Base-by-base conservation (phyloP, 768 basidiomycete species). In the Pleurotus tuber-regium region DNA sequence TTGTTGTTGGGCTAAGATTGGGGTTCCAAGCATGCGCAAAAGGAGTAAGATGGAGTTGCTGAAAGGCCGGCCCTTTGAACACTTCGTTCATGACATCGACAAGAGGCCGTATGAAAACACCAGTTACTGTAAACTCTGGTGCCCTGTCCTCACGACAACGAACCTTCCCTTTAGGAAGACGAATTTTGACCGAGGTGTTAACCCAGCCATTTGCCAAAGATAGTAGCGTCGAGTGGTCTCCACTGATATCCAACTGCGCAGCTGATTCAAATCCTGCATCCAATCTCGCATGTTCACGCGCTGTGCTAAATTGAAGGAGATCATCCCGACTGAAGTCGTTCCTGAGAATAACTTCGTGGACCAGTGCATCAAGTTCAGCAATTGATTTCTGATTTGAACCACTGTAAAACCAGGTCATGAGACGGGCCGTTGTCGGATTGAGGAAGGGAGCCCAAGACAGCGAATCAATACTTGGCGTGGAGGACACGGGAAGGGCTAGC, bases 51-150 rank as follows among this genome's bases (percentile, higher is more conserved):
- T 59, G 56, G 35, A 56, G 58, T 1, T 38, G 28, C 8, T 51
- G 31, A 8, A 59, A 54, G 0, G 52, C 35, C 3, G 57, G 40
- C 4, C 52, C 44, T 16, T 63, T 19, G 26, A 63, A 56, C 0
- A 57, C 55, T 10, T 55, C 48, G 4, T 53, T 41, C n/a, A 70
- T 56, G 11, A 67, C 54, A 2, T 63, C 61, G 1, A 54, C 21
- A 1, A 70, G 54, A 0, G 44, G 46, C 0, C 66, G 63, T 30
- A 68, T 59, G 35, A 57, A 56, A 2, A 75, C 30, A 7, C 63
- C 64, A 1, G 43, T 24, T n/a, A 76, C 60, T 8, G 58, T 47
- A 36, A 71, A 64, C 2, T 50, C 46, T 1, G 67, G 70, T 3
- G 69, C 68, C 14, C 53, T 54, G 0, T 18, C 57, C 47, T 71